Conservation (phyloP, 805 yeast genomes). For the Candida bentonensis region DNA sequence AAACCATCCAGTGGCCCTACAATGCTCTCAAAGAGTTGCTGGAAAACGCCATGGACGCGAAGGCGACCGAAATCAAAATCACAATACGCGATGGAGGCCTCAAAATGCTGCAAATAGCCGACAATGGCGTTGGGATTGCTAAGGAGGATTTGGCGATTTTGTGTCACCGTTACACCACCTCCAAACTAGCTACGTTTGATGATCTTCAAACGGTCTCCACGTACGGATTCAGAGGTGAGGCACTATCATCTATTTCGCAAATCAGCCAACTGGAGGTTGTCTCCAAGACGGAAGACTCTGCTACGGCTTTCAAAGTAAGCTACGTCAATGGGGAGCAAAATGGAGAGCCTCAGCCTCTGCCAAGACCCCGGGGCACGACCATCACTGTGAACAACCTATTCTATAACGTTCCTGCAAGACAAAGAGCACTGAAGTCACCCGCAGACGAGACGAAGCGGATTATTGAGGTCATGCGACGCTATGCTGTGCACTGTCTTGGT, state of each 20-base stretch:
- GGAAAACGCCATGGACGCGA: constrained; percentile 88
- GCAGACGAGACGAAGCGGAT: constrained; percentile 65
- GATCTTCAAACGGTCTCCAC: constrained; percentile 62
- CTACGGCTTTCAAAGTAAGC: constrained; percentile 58
- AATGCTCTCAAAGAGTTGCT: constrained; percentile 88
- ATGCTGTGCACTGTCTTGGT: constrained; percentile 56
- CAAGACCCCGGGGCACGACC: constrained; percentile 82
- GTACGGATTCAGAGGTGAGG: constrained; percentile 95
- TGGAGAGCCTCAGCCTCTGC: constrained; percentile 53
- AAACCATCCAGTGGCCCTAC: constrained; percentile 83
- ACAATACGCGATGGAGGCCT: constrained; percentile 86
- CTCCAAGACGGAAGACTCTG: constrained; percentile 48
- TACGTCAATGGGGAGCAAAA: constrained; percentile 54
- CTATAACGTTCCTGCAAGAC: constrained; percentile 72
- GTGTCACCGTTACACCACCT: constrained; percentile 90
- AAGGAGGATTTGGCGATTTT: constrained; percentile 58
- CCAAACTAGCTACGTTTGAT: constrained; percentile 60
- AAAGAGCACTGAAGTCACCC: constrained; percentile 43
- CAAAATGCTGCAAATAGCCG: constrained; percentile 72
- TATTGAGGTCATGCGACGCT: constrained; percentile 69
- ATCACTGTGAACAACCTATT: constrained; percentile 78
- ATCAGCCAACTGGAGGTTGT: constrained; percentile 69
- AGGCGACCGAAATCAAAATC: constrained; percentile 58
- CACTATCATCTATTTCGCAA: constrained; percentile 86
- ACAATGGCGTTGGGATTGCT: constrained; percentile 73